phyloP scores from a whole-genome alignment of 1,284 basidiomycete species.

The Tylopilus sp. region DNA sequence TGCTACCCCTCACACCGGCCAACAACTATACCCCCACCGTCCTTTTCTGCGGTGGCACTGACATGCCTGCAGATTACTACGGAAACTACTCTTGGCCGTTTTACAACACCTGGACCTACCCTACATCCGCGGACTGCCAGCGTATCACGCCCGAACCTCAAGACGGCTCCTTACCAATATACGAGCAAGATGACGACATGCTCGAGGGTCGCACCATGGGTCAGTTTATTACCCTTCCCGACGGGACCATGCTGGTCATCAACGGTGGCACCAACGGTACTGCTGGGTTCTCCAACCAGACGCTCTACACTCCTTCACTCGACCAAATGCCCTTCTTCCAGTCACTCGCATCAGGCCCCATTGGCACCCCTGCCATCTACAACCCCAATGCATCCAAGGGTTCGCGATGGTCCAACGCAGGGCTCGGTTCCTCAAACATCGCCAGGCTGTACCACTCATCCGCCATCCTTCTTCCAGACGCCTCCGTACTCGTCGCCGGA shows the following conservation, averaged over 20 bases:
- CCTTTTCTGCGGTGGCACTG: constrained; percentile 90
- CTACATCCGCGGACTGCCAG: constrained; percentile 75
- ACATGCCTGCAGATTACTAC: constrained; percentile 79
- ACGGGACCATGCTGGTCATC: constrained; percentile 78
- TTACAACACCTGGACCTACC: constrained; percentile 72
- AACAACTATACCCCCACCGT: constrained; percentile 92
- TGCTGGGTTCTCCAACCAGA: constrained; percentile 72
- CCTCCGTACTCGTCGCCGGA: constrained; percentile 88
- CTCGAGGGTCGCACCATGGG: constrained; percentile 88
- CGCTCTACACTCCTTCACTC: constrained; percentile 56
- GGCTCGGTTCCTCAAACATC: constrained; percentile 70
- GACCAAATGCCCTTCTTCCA: constrained; percentile 70
- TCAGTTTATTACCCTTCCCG: constrained; percentile 85
- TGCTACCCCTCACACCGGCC: constrained; percentile 90
- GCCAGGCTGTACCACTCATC: constrained; percentile 91
- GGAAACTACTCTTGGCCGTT: constrained; percentile 79
- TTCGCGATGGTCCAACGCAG: constrained; percentile 78
- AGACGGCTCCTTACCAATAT: constrained; percentile 64
- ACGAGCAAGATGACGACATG: constrained; percentile 81
- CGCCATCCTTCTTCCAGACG: constrained; percentile 91
- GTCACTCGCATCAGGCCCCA: constrained; percentile 75
- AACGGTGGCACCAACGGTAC: constrained; percentile 87
- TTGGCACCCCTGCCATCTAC: constrained; percentile 80
- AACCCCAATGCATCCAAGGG: constrained; percentile 75
- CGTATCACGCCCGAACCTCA: constrained; percentile 85